Percentiles rank a stretch among this genome's conserved stretches.
These are phyloP conservation scores for Notholithocarpus densiflorus DNA, from an alignment of 306 rosid genomes.

Conservation along the genomic window DNA sequence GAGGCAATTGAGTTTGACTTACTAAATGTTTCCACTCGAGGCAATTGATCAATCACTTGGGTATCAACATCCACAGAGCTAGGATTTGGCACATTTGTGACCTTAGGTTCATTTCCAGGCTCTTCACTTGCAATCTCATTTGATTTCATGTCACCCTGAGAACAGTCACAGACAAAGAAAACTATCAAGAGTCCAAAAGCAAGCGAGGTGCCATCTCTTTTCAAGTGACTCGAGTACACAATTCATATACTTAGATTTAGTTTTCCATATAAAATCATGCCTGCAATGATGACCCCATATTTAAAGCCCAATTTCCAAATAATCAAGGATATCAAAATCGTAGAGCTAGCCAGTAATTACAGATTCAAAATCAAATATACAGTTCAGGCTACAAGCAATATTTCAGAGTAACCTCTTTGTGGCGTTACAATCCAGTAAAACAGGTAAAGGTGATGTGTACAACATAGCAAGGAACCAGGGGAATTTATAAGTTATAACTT, in stretches of 20 bases:
- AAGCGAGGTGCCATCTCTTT: constrained; percentile 25
- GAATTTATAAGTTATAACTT: background rate
- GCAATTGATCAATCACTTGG: constrained; percentile 57
- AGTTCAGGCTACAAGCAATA: background rate
- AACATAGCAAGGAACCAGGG: background rate
- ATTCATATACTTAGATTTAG: background rate
- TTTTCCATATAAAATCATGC: background rate
- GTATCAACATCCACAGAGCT: constrained; percentile 43
- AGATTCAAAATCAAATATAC: background rate
- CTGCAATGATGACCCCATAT: background rate
- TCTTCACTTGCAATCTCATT: constrained; percentile 52
- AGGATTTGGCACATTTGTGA: constrained; percentile 37
- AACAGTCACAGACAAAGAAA: constrained; percentile 24
- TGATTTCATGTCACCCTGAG: constrained; percentile 63
- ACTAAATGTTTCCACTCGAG: constrained; percentile 64
- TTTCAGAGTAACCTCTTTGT: background rate
- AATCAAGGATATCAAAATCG: background rate
- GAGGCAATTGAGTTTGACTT: constrained; percentile 31
- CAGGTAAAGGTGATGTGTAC: background rate
- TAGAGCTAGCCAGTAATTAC: background rate
- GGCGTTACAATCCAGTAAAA: background rate
- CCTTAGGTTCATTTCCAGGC: constrained; percentile 47
- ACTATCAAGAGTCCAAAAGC: constrained; percentile 18
- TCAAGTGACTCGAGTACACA: background rate
- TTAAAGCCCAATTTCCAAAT: background rate